A percentile compares a stretch with the other conserved stretches of the same genome.
Conservation (phyloP, 345 rosid genomes). For the Boechera retrofracta region DNA sequence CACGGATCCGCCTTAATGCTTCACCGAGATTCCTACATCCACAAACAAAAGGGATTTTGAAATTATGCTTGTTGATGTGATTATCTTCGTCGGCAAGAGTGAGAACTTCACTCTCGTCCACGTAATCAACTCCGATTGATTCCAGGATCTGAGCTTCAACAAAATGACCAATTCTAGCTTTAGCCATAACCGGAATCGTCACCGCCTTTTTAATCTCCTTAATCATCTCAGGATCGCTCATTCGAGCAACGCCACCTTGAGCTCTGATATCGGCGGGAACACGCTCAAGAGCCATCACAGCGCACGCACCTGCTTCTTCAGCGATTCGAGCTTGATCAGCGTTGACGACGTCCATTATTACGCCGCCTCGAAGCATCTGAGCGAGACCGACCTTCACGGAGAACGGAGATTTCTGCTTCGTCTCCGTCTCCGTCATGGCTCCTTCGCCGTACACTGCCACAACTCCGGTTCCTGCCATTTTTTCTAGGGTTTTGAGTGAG, state of each 20-base stretch:
- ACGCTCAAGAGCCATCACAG: constrained; percentile 77
- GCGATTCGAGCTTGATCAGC: constrained; percentile 70
- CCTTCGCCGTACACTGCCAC: constrained; percentile 69
- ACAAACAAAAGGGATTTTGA: constrained; percentile 79
- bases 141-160: constrained; percentile 76
- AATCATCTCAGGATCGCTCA: constrained; percentile 69
- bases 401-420: constrained; percentile 62
- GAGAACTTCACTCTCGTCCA: constrained; percentile 82
- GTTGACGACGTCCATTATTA: constrained; percentile 72
- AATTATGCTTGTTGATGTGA: constrained; percentile 84
- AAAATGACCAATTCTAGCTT: constrained; percentile 72
- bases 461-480: constrained; percentile 64
- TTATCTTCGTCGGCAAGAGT: constrained; percentile 78
- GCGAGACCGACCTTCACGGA: constrained; percentile 78
- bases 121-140: constrained; percentile 72
- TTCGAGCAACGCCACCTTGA: constrained; percentile 73
- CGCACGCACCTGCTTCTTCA: constrained; percentile 78
- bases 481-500: background rate
- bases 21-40: constrained; percentile 84
- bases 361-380: constrained; percentile 81
- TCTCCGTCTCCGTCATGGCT: constrained; percentile 58
- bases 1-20: constrained; percentile 72
- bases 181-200: constrained; percentile 76
- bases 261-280: constrained; percentile 72
- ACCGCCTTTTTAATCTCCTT: constrained; percentile 67